These are phyloP conservation scores for Melanomma pulvis-pyrius DNA, from an alignment of 495 filamentous ascomycete genomes.

Conservation along the genomic window DNA sequence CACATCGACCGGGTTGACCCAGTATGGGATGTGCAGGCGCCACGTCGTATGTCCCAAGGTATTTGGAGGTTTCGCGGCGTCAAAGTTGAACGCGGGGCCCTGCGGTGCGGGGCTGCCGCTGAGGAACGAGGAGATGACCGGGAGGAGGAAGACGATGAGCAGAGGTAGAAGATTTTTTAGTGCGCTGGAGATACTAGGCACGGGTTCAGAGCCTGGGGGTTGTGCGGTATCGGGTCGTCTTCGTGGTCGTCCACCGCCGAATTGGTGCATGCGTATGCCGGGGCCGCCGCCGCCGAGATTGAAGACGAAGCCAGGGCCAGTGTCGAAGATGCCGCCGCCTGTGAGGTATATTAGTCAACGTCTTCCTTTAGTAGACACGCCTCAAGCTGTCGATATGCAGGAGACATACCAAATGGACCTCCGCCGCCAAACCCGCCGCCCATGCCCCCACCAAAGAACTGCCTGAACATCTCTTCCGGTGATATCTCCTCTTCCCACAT, in stretches of 20 bases:
- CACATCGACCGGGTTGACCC: conserved; percentile 76
- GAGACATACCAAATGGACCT: conserved; percentile 61
- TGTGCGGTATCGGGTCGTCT: conserved; percentile 41
- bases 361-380: background rate
- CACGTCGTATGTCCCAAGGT: conserved; percentile 73
- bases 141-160: conserved; percentile 74
- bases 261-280: conserved; percentile 62
- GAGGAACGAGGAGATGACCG: conserved; percentile 80
- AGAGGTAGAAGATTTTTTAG: conserved; percentile 75
- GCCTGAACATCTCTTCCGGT: conserved; percentile 92
- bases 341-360: conserved; percentile 32
- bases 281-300: conserved; percentile 65
- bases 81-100: conserved; percentile 72
- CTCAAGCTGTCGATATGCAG: background rate
- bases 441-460: conserved; percentile 83
- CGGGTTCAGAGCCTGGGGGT: conserved; percentile 24
- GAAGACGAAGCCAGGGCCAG: conserved; percentile 85
- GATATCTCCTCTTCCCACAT: conserved; percentile 91
- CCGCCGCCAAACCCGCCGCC: conserved; percentile 58
- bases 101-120: conserved; percentile 57
- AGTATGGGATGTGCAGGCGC: conserved; percentile 76
- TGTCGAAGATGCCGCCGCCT: conserved; percentile 62
- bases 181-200: conserved; percentile 23
- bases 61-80: conserved; percentile 65
- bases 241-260: conserved; percentile 45